Percentiles rank a stretch among this genome's conserved stretches.
Conservation (phyloP, 2,329 filamentous ascomycete species). For the Xylariaceae sp. region DNA sequence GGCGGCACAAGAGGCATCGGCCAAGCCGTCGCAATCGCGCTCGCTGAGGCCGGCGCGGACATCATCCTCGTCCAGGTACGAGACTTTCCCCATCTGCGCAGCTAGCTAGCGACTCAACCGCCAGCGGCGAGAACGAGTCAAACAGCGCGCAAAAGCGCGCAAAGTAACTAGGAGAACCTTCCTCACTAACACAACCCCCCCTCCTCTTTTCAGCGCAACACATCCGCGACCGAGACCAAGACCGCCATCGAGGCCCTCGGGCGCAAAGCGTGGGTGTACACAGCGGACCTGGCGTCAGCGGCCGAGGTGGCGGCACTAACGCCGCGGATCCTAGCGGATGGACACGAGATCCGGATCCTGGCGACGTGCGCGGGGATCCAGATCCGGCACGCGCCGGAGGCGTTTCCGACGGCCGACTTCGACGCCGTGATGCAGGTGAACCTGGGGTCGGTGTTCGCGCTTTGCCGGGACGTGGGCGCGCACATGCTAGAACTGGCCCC, state of each 20-base stretch:
- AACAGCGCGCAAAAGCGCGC: neutral
- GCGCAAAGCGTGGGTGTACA: conserved; percentile 69
- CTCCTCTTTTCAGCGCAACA: conserved; percentile 42
- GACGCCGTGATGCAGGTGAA: conserved; percentile 85
- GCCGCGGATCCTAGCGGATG: conserved; percentile 62
- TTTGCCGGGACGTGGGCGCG: conserved; percentile 75
- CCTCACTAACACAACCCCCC: neutral
- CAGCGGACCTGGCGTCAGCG: conserved; percentile 67
- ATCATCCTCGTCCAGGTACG: conserved; percentile 57
- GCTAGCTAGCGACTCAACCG: neutral
- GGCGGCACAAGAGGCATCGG: conserved; percentile 62
- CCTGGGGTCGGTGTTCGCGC: conserved; percentile 76
- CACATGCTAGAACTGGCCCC: conserved; percentile 70
- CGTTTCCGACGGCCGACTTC: conserved; percentile 79
- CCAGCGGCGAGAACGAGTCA: no score
- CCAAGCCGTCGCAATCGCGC: conserved; percentile 57
- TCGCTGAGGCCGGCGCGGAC: conserved; percentile 62
- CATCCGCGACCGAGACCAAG: conserved; percentile 54
- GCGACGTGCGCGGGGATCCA: conserved; percentile 90
- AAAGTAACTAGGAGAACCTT: neutral
- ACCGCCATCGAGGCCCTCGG: conserved; percentile 65
- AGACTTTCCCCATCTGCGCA: neutral
- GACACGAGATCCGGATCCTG: conserved; percentile 72
- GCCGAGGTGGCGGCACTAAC: conserved; percentile 63
- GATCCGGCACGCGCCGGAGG: conserved; percentile 71